Evolutionary conservation across 768 basidiomycete genomes (phyloP).

Genomic region (Leucocoprinus leucothites): DNA sequence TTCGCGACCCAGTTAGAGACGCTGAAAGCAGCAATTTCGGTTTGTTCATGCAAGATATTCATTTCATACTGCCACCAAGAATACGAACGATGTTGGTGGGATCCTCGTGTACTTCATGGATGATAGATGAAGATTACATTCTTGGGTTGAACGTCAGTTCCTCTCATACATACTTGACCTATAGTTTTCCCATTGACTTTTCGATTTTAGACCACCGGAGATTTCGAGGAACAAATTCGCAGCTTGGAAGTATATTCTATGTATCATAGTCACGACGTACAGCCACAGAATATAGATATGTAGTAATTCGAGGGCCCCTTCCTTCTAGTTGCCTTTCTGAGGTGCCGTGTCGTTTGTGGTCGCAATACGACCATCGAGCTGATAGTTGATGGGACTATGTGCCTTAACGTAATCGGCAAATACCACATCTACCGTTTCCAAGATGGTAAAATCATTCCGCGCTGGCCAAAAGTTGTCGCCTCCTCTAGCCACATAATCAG

Average conservation of each 20-base stretch:
- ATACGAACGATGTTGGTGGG: not conserved
- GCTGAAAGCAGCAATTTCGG: not conserved
- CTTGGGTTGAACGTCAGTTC: slow-evolving; percentile 1
- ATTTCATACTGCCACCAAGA: not conserved
- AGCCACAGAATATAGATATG: not conserved
- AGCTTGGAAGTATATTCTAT: slow-evolving; percentile 7
- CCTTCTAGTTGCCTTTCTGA: slow-evolving; percentile 15
- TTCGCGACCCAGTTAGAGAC: not conserved
- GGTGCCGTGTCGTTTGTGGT: slow-evolving; percentile 20
- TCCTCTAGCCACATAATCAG: slow-evolving; percentile 32
- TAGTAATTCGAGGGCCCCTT: not conserved
- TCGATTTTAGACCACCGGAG: not conserved
- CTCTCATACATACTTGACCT: not conserved
- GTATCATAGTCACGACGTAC: not conserved
- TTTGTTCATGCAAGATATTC: not conserved
- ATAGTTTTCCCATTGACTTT: not conserved
- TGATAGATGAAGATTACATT: slow-evolving; percentile 10
- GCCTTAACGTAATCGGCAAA: slow-evolving; percentile 28
- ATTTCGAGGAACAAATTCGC: slow-evolving; percentile 5
- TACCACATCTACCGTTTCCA: slow-evolving; percentile 32
- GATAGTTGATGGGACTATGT: slow-evolving; percentile 21
- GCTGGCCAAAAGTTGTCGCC: slow-evolving; percentile 33
- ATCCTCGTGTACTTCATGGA: slow-evolving; percentile 1
- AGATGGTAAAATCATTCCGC: slow-evolving; percentile 21
- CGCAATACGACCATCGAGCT: slow-evolving; percentile 21